phyloP scores from a whole-genome alignment of 305 asterid species.

The Solanum hybrid region DNA sequence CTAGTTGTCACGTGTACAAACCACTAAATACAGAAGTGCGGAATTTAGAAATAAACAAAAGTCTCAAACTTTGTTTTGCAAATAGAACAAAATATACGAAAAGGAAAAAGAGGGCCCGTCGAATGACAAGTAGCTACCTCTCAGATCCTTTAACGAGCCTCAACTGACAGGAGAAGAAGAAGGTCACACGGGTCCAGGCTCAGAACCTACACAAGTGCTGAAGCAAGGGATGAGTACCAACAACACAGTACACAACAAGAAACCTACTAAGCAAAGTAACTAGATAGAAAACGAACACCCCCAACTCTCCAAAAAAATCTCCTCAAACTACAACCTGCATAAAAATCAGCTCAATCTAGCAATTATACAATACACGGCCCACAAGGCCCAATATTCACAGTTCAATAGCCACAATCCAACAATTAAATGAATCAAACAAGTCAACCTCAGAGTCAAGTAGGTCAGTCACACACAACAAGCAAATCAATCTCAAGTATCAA shows the following conservation, averaged over 20 bases:
- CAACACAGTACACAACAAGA: not conserved
- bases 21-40: not conserved
- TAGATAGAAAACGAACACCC: not conserved
- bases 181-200: not conserved
- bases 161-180: not conserved
- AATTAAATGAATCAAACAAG: not conserved
- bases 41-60: too few relatives aligned
- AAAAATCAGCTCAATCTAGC: not conserved
- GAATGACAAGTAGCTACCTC: not conserved
- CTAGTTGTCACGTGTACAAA: not conserved
- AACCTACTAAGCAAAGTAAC: not conserved
- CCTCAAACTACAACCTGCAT: not conserved
- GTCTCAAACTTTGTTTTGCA: not conserved
- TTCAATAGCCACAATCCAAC: not conserved
- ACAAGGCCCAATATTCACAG: not conserved
- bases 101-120: not conserved
- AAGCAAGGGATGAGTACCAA: not conserved
- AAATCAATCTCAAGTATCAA: not conserved
- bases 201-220: not conserved
- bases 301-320: not conserved
- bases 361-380: not conserved
- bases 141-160: not conserved
- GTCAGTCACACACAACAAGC: not conserved
- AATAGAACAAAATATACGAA: not conserved
- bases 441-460: not conserved